phyloP scores from a whole-genome alignment of 495 filamentous ascomycete genomes.

The Friedmanniomyces endolithicus region DNA sequence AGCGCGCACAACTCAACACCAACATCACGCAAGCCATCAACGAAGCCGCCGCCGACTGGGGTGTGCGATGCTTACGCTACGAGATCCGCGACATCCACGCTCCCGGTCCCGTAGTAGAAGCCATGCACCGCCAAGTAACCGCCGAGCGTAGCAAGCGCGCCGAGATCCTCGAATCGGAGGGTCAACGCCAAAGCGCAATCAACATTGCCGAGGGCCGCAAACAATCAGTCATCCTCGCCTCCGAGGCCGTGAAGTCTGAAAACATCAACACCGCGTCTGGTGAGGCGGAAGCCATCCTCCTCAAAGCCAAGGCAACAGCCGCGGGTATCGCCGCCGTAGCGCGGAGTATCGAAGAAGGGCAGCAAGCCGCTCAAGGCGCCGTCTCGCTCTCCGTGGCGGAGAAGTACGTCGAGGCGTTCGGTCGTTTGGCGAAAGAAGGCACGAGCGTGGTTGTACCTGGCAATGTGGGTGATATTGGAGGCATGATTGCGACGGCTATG shows the following conservation, averaged over 20 bases:
- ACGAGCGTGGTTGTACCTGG: constrained; percentile 91
- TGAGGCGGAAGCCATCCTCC: constrained; percentile 83
- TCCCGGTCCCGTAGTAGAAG: constrained; percentile 78
- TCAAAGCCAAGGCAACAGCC: constrained; percentile 79
- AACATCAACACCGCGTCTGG: constrained; percentile 82
- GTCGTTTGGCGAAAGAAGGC: constrained; percentile 79
- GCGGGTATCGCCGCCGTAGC: constrained; percentile 78
- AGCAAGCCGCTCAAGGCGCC: constrained; percentile 64
- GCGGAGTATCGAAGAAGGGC: constrained; percentile 52
- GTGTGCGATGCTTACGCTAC: constrained; percentile 88
- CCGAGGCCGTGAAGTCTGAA: constrained; percentile 80
- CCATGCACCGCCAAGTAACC: constrained; percentile 97
- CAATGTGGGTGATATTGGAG: constrained; percentile 90
- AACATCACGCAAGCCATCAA: constrained; percentile 98
- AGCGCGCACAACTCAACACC: constrained; percentile 85
- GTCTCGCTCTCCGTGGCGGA: constrained; percentile 81
- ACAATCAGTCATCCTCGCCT: constrained; percentile 88
- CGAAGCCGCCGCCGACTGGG: constrained; percentile 93
- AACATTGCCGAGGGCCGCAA: constrained; percentile 97
- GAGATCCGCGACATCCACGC: constrained; percentile 98
- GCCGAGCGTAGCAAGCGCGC: constrained; percentile 93
- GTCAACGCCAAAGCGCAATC: constrained; percentile 90
- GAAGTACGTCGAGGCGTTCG: constrained; percentile 96
- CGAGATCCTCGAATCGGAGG: constrained; percentile 92
- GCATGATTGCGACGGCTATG: constrained; percentile 95